These are phyloP conservation scores for Copromyces sp. DNA, from an alignment of 495 filamentous ascomycete species.

Conservation along the genomic window DNA sequence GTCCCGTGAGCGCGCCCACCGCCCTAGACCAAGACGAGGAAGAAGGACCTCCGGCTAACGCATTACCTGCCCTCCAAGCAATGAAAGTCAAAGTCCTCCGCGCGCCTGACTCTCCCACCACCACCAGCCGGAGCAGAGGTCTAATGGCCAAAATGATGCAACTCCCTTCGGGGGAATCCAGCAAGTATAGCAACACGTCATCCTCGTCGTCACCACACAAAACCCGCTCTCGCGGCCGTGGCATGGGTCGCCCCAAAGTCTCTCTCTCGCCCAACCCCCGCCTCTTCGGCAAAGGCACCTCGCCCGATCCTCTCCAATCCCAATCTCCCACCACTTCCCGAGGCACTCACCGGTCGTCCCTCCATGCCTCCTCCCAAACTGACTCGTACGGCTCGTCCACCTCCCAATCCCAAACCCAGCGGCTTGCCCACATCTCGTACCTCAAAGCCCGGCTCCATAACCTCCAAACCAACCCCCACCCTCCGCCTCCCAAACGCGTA, in stretches of 20 bases:
- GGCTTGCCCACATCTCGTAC: not conserved
- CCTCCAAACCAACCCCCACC: not conserved
- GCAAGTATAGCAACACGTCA: not conserved
- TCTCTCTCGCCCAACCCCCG: not conserved
- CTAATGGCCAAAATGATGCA: not conserved
- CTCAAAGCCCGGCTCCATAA: not conserved
- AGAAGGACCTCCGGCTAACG: not conserved
- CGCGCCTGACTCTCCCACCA: not conserved
- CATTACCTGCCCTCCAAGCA: not conserved
- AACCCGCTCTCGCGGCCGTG: not conserved
- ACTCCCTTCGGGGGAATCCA: not conserved
- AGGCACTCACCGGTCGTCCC: no score
- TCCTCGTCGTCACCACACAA: not conserved
- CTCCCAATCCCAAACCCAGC: not conserved
- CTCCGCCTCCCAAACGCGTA: not conserved
- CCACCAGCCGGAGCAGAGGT: not conserved
- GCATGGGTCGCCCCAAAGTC: not conserved
- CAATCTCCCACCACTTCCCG: not conserved
- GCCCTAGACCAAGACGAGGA: not conserved
- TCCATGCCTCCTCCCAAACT: no score
- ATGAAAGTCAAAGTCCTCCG: not conserved
- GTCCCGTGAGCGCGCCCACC: not conserved
- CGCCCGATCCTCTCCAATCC: not conserved
- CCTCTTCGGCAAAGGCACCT: not conserved
- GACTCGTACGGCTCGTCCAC: not conserved